Percentiles rank a stretch among this genome's conserved stretches.
phyloP scores from a whole-genome alignment of 2,329 filamentous ascomycete genomes.

The Aspergillus sclerotialis region DNA sequence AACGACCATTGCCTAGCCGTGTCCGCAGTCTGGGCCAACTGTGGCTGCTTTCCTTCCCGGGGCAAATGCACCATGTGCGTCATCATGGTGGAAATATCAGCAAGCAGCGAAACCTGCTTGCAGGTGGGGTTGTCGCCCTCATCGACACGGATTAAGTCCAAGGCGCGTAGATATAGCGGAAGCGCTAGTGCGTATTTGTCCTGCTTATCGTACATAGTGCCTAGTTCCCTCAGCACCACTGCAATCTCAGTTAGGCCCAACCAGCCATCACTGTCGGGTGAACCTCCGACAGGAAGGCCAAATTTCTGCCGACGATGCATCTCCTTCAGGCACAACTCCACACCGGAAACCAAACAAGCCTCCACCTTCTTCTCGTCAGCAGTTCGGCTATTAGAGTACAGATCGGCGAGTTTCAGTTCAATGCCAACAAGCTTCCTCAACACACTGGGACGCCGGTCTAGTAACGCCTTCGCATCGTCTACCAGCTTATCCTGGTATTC shows the following conservation, averaged over 20 bases:
- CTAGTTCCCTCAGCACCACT: conserved; percentile 52
- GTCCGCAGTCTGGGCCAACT: conserved; percentile 51
- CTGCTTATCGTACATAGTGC: conserved; percentile 65
- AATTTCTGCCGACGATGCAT: conserved; percentile 59
- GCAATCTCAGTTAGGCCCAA: conserved; percentile 33
- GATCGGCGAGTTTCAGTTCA: conserved; percentile 73
- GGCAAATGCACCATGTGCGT: conserved; percentile 23
- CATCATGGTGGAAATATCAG: conserved; percentile 53
- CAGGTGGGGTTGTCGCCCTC: conserved; percentile 49
- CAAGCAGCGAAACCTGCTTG: conserved; percentile 64
- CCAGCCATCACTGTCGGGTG: conserved; percentile 27
- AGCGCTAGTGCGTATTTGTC: conserved; percentile 74
- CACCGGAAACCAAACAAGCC: conserved; percentile 68
- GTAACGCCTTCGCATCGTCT: conserved; percentile 15
- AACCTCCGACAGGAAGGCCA: conserved; percentile 55
- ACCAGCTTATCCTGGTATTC: too few species aligned
- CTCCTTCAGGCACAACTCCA: conserved; percentile 73
- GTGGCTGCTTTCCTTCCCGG: conserved; percentile 24
- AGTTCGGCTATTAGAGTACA: conserved; percentile 73
- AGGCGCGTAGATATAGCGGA: conserved; percentile 78
- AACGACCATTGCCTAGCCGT: conserved; percentile 71
- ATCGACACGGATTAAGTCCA: conserved; percentile 55
- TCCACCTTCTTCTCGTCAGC: conserved; percentile 68
- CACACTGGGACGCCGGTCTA: conserved; percentile 51
- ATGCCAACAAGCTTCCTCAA: conserved; percentile 69